Percentiles rank a stretch among this genome's conserved stretches.
Evolutionary conservation across 495 filamentous ascomycete genomes (phyloP).

Genomic region (Parathielavia hyrcaniae): DNA sequence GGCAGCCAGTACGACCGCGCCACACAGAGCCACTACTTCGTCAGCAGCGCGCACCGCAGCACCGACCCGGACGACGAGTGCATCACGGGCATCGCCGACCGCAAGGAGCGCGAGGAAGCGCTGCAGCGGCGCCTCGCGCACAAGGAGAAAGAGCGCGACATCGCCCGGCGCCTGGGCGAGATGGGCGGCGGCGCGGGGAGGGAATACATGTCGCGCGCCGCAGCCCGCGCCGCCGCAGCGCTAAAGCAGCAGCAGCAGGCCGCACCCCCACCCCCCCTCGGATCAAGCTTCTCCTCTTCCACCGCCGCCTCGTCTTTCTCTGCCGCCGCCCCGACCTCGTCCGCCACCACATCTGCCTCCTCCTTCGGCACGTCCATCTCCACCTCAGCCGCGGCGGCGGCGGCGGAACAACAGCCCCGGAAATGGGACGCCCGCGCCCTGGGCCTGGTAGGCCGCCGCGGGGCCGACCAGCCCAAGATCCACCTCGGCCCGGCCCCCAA

Average conservation of each 20-base stretch:
- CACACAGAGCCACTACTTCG: conserved; percentile 54
- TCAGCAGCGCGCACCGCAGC: conserved; percentile 46
- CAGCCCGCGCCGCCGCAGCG: conserved; percentile 3
- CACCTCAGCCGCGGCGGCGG: neutral
- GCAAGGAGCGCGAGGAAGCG: conserved; percentile 56
- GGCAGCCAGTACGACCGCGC: conserved; percentile 53
- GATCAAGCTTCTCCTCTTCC: conserved; percentile 16
- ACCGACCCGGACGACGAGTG: conserved; percentile 62
- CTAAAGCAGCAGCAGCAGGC: conserved; percentile 10
- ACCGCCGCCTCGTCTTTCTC: conserved; percentile 14
- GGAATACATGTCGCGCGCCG: conserved; percentile 61
- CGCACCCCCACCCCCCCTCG: neutral
- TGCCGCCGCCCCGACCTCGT: conserved; percentile 15
- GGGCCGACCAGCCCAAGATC: conserved; percentile 45
- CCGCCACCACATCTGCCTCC: conserved; percentile 11
- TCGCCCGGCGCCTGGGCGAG: conserved; percentile 60
- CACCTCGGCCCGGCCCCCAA: conserved; percentile 53
- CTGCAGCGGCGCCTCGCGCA: conserved; percentile 62
- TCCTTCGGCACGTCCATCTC: conserved; percentile 1
- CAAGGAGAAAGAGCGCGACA: conserved; percentile 73
- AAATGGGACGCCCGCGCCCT: conserved; percentile 46
- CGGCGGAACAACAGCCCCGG: neutral
- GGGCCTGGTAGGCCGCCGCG: conserved; percentile 52
- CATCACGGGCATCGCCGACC: conserved; percentile 47
- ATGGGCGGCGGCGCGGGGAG: conserved; percentile 62